Evolutionary conservation across 2,329 filamentous ascomycete genomes (phyloP).

Genomic region (Colletotrichum sp.): DNA sequence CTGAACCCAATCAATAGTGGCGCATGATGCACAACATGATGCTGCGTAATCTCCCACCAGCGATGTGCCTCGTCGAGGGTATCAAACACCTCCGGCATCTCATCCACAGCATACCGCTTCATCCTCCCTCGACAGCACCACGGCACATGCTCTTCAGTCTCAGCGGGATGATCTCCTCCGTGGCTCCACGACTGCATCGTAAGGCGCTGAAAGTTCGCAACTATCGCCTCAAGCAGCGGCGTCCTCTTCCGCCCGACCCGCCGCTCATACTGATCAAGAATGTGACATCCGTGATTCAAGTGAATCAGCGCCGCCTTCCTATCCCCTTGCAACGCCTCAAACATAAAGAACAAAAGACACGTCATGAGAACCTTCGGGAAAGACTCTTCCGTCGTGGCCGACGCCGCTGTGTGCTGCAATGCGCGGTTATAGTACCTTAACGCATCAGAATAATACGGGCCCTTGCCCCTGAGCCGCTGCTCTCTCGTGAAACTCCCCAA

Average conservation of each 20-base stretch:
- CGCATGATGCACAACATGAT: conserved; percentile 1
- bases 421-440: conserved; percentile 9
- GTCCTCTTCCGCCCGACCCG: background rate
- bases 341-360: conserved; percentile 45
- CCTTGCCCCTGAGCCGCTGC: background rate
- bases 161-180: background rate
- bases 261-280: background rate
- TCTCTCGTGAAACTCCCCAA: background rate
- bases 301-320: conserved; percentile 43
- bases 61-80: conserved; percentile 7
- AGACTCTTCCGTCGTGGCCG: background rate
- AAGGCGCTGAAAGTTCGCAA: conserved; percentile 7
- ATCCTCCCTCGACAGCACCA: conserved; percentile 10
- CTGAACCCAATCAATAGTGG: conserved; percentile 8
- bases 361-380: conserved; percentile 30
- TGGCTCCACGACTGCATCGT: conserved; percentile 18
- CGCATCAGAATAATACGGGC: background rate
- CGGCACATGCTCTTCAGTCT: background rate
- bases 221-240: background rate
- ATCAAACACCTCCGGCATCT: conserved; percentile 4
- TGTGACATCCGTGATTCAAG: conserved; percentile 35
- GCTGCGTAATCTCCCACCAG: conserved; percentile 16
- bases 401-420: background rate
- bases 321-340: conserved; percentile 44
- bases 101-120: conserved; percentile 8